Evolutionary conservation across 352 stramenopile genomes (phyloP).

Genomic region (Pythium oligandrum): DNA sequence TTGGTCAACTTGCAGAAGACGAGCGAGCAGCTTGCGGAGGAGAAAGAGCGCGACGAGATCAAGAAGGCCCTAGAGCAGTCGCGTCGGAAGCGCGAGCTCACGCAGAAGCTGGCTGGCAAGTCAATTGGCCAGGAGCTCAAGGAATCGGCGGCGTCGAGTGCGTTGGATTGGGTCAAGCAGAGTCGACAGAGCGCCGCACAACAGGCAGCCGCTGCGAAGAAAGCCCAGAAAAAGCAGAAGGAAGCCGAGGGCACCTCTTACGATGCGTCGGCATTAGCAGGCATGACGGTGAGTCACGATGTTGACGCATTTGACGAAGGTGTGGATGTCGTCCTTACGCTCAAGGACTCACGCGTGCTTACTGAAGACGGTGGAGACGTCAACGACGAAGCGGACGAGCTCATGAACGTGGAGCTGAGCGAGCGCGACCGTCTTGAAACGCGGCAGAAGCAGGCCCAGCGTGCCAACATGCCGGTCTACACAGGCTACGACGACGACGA

Average conservation of each 20-base stretch:
- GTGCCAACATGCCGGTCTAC: conserved; percentile 82
- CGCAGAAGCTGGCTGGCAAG: conserved; percentile 60
- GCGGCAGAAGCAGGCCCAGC: conserved; percentile 35
- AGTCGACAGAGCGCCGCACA: conserved; percentile 11
- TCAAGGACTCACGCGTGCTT: conserved; percentile 90
- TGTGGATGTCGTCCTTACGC: conserved; percentile 91
- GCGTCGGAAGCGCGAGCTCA: conserved; percentile 62
- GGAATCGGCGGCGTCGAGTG: conserved; percentile 22
- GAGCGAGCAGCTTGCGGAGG: conserved; percentile 40
- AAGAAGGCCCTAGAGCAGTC: conserved; percentile 61
- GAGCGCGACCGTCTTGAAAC: conserved; percentile 57
- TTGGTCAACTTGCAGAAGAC: conserved; percentile 71
- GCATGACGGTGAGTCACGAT: conserved; percentile 89
- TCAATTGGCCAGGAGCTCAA: conserved; percentile 72
- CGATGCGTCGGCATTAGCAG: conserved; percentile 67
- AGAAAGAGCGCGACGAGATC: conserved; percentile 40
- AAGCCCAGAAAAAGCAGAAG: conserved; percentile 5
- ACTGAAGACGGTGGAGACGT: conserved; percentile 75
- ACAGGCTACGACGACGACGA: conserved; percentile 96
- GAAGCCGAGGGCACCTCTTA: conserved; percentile 33
- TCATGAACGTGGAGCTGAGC: conserved; percentile 83
- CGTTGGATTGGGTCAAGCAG: conserved; percentile 76
- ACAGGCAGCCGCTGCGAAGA: conserved; percentile 13
- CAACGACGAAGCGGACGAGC: conserved; percentile 72
- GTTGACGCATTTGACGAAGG: conserved; percentile 86